Evolutionary conservation across 2,329 filamentous ascomycete species (phyloP).

Genomic region (Fusarium paranaense): DNA sequence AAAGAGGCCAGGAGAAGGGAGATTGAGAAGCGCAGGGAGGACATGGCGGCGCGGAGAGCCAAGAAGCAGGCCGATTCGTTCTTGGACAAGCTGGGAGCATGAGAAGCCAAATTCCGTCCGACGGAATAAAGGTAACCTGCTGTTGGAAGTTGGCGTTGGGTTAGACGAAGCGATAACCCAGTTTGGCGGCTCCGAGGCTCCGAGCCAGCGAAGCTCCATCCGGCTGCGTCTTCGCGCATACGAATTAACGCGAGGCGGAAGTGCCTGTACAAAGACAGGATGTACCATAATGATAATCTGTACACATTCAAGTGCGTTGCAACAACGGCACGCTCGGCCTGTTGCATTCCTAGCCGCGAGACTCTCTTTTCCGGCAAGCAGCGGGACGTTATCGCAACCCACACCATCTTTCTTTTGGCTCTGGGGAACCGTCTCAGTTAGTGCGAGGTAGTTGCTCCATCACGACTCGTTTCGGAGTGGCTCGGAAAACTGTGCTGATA

Average conservation of each 20-base stretch:
- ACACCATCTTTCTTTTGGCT: slow-evolving; percentile 25
- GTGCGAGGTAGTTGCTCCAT: slow-evolving; percentile 10
- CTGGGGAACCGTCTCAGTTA: slow-evolving; percentile 4
- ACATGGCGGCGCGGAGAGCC: slow-evolving; percentile 70
- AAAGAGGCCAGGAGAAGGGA: slow-evolving; percentile 69
- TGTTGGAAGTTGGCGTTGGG: neutral
- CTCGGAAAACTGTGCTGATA: slow-evolving; percentile 6
- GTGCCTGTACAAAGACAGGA: neutral
- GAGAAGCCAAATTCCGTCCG: slow-evolving; percentile 22
- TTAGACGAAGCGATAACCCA: slow-evolving; percentile 16
- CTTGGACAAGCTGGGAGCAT: slow-evolving; percentile 65
- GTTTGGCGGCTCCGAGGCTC: slow-evolving; percentile 24
- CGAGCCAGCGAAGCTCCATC: slow-evolving; percentile 11
- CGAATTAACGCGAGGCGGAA: neutral
- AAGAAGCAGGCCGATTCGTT: slow-evolving; percentile 80
- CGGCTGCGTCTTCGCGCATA: slow-evolving; percentile 15
- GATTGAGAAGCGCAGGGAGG: slow-evolving; percentile 72
- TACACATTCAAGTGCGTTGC: neutral
- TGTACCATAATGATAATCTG: neutral
- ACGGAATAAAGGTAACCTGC: slow-evolving; percentile 23
- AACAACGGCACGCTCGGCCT: neutral
- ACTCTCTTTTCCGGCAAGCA: neutral
- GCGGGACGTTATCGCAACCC: slow-evolving; percentile 10
- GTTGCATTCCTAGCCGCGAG: neutral
- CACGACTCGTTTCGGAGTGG: neutral